These are phyloP conservation scores for Crithidia sp. DNA, from an alignment of 208 protist species.

Conservation along the genomic window DNA sequence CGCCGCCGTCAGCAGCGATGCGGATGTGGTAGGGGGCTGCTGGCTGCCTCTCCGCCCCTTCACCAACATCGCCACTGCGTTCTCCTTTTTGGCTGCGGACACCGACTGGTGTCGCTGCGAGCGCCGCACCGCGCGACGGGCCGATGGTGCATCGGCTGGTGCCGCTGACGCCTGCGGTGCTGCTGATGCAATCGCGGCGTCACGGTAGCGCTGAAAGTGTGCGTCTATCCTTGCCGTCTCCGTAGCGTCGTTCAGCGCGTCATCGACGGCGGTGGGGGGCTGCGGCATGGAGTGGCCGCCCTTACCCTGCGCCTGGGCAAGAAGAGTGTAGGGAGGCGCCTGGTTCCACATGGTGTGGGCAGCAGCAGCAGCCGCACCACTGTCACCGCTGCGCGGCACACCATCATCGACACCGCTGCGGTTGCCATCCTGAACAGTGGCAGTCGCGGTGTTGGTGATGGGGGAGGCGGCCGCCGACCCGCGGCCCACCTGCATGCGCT, in stretches of 20 bases:
- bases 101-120: constrained; percentile 11
- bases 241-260: neutral
- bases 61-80: constrained; percentile 12
- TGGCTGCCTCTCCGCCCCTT: constrained; percentile 1
- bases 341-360: neutral
- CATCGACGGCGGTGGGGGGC: constrained; percentile 19
- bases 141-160: neutral
- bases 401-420: neutral
- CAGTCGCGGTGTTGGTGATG: neutral
- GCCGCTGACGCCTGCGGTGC: neutral
- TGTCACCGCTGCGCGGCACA: neutral
- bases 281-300: neutral
- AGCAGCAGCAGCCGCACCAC: neutral
- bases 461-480: neutral
- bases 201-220: constrained; percentile 8
- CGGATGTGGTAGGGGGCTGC: neutral
- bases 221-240: neutral
- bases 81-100: constrained; percentile 19
- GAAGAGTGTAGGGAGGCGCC: neutral
- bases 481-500: constrained; percentile 13
- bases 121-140: constrained; percentile 6
- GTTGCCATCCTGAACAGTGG: neutral
- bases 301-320: neutral
- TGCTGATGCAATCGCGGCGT: neutral
- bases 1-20: neutral